Conservation (phyloP, 352 stramenopile species). For the Phytophthora capsici region DNA sequence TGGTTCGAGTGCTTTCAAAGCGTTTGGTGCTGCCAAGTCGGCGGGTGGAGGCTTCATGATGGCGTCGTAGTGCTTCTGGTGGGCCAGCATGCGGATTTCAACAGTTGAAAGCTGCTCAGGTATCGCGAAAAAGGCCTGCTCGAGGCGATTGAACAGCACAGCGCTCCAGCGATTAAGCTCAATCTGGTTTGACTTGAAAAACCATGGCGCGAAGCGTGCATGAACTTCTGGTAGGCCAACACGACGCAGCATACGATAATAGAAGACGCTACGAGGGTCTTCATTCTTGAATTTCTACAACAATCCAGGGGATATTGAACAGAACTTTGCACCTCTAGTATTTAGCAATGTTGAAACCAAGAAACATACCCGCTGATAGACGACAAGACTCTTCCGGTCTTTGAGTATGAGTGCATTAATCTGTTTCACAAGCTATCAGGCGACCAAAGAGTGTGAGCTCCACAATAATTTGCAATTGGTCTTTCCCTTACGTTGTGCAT, state of each 20-base stretch:
- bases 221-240: slow-evolving; percentile 73
- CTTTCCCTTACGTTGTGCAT: slow-evolving; percentile 46
- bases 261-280: slow-evolving; percentile 72
- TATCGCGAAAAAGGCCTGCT: slow-evolving; percentile 66
- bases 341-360: not conserved
- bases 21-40: slow-evolving; percentile 13
- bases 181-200: slow-evolving; percentile 80
- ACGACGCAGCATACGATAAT: slow-evolving; percentile 80
- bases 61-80: slow-evolving; percentile 51
- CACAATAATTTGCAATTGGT: not conserved
- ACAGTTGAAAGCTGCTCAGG: slow-evolving; percentile 63
- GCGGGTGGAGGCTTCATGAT: slow-evolving; percentile 40
- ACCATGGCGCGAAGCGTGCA: slow-evolving; percentile 79
- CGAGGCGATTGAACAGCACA: slow-evolving; percentile 68
- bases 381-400: slow-evolving; percentile 54
- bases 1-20: slow-evolving; percentile 34
- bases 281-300: slow-evolving; percentile 66
- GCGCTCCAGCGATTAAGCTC: slow-evolving; percentile 72
- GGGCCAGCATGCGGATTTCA: slow-evolving; percentile 65
- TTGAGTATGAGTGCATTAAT: slow-evolving; percentile 72
- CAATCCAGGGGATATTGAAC: no score
- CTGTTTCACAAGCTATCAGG: slow-evolving; percentile 65
- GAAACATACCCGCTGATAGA: slow-evolving; percentile 55
- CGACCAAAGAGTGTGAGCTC: not conserved
- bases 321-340: not conserved